Conservation (phyloP, 441 rosid genomes). For the Adansonia madagascariensis region DNA sequence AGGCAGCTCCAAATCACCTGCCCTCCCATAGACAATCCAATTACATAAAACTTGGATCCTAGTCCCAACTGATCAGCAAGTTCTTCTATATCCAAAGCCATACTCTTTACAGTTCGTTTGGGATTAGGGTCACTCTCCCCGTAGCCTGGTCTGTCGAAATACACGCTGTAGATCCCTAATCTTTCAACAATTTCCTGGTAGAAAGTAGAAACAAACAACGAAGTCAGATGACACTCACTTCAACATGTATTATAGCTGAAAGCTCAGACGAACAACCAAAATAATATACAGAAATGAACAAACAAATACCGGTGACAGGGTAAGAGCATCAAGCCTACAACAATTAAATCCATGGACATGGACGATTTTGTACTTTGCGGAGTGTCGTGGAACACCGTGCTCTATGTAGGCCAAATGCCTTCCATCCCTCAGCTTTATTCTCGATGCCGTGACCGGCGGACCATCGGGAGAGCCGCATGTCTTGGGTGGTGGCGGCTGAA, state of each 20-base stretch:
- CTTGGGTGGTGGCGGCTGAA: slow-evolving; percentile 58
- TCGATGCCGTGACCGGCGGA: slow-evolving; percentile 64
- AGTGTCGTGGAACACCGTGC: slow-evolving; percentile 56
- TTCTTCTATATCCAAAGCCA: too few relatives aligned
- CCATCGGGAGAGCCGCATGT: slow-evolving; percentile 64
- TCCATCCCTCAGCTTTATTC: slow-evolving; percentile 73
- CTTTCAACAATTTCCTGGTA: slow-evolving; percentile 50
- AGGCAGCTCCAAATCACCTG: slow-evolving; percentile 57
- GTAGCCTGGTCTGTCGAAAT: slow-evolving; percentile 68
- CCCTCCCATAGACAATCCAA: slow-evolving; percentile 69
- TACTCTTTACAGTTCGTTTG: too few relatives aligned
- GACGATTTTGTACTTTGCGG: slow-evolving; percentile 60
- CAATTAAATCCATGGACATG: slow-evolving; percentile 53
- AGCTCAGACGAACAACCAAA: slow-evolving; percentile 3
- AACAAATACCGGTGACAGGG: slow-evolving; percentile 45
- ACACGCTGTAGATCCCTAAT: slow-evolving; percentile 45
- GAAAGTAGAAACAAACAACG: slow-evolving; percentile 23
- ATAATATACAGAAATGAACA: slow-evolving; percentile 14
- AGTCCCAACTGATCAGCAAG: too few relatives aligned
- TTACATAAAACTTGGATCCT: too few relatives aligned
- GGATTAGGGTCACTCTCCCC: slow-evolving; percentile 39
- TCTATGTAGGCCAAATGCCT: slow-evolving; percentile 72
- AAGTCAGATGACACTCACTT: neutral
- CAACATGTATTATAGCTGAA: neutral
- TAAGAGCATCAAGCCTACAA: slow-evolving; percentile 44